Conservation (phyloP, 148 eudicot genomes). For the Amaranthus cruentus region DNA sequence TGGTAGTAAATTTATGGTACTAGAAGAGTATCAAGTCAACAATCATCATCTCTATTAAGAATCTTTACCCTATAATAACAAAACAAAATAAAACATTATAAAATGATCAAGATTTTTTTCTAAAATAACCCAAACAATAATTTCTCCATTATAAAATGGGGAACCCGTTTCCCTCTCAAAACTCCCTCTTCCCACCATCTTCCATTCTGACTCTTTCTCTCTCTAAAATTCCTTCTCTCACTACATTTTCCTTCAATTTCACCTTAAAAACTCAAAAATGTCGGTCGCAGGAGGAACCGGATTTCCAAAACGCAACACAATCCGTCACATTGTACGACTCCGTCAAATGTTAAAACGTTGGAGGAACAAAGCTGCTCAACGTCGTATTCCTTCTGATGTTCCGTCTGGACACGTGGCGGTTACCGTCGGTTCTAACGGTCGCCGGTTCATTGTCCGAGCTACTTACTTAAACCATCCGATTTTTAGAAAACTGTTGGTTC, state of each 20-base stretch:
- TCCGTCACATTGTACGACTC: slow-evolving; percentile 70
- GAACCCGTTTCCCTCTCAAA: slow-evolving; percentile 1
- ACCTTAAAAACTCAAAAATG: slow-evolving; percentile 23
- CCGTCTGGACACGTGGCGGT: slow-evolving; percentile 83
- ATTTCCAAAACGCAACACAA: slow-evolving; percentile 44
- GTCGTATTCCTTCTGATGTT: slow-evolving; percentile 55
- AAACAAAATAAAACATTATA: too few species aligned
- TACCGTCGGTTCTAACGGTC: slow-evolving; percentile 45
- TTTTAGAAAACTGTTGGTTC: slow-evolving; percentile 47
- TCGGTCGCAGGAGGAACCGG: slow-evolving; percentile 4
- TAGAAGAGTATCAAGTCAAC: too few species aligned
- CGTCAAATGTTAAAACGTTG: slow-evolving; percentile 62
- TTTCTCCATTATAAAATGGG: slow-evolving; percentile 13
- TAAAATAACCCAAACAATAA: not conserved
- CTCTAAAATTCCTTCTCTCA: not conserved
- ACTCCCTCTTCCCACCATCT: slow-evolving; percentile 4
- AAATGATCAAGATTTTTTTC: too few species aligned
- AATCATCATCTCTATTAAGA: too few species aligned
- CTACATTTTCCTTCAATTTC: not conserved
- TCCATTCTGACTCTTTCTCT: not conserved
- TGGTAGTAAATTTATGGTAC: too few species aligned
- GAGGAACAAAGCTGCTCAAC: slow-evolving; percentile 51
- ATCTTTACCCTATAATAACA: too few species aligned
- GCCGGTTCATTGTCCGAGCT: slow-evolving; percentile 60
- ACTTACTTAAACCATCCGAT: slow-evolving; percentile 71